Base-by-base conservation (phyloP, 176 grass and related monocot genomes). In the Eragrostis nindensis region DNA sequence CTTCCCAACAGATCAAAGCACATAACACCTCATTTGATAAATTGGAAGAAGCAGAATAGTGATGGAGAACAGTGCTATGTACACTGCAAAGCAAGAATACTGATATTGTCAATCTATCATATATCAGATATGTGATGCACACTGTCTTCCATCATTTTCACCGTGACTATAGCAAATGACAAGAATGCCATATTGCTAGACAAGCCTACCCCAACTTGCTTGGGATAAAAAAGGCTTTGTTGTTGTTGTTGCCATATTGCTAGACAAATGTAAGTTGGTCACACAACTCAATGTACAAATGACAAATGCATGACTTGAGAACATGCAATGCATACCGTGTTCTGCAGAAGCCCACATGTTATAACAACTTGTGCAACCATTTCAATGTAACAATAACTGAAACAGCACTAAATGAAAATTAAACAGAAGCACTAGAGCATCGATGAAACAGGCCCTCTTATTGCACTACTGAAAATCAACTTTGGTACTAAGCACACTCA, bases 251-350 rank as follows among this genome's bases (percentile, higher is more conserved):
- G 64, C 5, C 32, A 44, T 24, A 69, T 17, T 44, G 36, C 22
- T 29, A 42, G 9, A 19, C 3, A 79, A 72, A 18, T 16, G 22
- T 5, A 64, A 7, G 18, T 24, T 7, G 1, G 13, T 80, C 14
- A 3, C 48, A 68, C 76, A 21, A 48, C 10, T 59, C 5, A 19
- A 57, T 75, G 27, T 67, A 48, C 27, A 68, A 73, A 80, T 25
- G 32, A 36, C 1, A 36, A 36, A 36, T 36, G 49, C 61, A 59
- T 46, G 32, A 11, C 47, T 48, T 79, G 42, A 21, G 19, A 79
- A 40, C 11, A 72, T 64, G 36, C 36, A 54, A 71, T 63, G 84
- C 1, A 14, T 19, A 9, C 19, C 1, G 0, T 39, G 19, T 47
- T 45, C 21, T 22, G 10, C 77, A 39, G 10, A 80, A 46, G 26